Evolutionary conservation across 345 rosid species (phyloP).

Genomic region (Hevea brasiliensis): DNA sequence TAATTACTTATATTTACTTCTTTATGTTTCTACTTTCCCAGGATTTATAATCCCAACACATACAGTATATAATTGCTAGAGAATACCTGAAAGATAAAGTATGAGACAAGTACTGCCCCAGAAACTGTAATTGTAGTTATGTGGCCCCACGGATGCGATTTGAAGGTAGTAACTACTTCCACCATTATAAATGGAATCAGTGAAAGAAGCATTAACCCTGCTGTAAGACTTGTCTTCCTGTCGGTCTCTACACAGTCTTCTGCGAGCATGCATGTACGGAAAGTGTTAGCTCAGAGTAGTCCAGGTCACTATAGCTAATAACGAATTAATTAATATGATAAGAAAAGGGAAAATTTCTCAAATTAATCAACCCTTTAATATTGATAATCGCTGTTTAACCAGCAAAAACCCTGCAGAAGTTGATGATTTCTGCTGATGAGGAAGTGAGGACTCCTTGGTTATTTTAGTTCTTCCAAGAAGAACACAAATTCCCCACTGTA

Average conservation of each 20-base stretch:
- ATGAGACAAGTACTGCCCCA: not conserved
- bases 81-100: constrained; percentile 15
- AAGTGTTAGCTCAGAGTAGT: not conserved
- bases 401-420: not conserved
- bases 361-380: not conserved
- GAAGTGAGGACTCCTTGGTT: not conserved
- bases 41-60: too few relatives aligned
- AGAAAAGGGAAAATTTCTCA: not conserved
- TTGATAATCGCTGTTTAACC: not conserved
- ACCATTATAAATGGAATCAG: constrained; percentile 12
- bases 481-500: constrained; percentile 22
- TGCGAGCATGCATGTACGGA: not conserved
- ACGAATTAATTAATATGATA: not conserved
- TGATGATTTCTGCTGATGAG: not conserved
- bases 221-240: not conserved
- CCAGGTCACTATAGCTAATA: too few relatives aligned
- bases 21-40: too few relatives aligned
- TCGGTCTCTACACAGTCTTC: constrained; percentile 4
- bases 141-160: constrained; percentile 4
- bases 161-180: not conserved
- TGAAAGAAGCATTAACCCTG: constrained; percentile 18
- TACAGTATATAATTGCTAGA: too few relatives aligned
- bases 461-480: not conserved
- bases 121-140: not conserved
- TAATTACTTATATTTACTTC: too few relatives aligned